Evolutionary conservation across 495 filamentous ascomycete genomes (phyloP), one percentile per base, ranked within the genome.

Genomic region (Daldinia caldariorum): DNA sequence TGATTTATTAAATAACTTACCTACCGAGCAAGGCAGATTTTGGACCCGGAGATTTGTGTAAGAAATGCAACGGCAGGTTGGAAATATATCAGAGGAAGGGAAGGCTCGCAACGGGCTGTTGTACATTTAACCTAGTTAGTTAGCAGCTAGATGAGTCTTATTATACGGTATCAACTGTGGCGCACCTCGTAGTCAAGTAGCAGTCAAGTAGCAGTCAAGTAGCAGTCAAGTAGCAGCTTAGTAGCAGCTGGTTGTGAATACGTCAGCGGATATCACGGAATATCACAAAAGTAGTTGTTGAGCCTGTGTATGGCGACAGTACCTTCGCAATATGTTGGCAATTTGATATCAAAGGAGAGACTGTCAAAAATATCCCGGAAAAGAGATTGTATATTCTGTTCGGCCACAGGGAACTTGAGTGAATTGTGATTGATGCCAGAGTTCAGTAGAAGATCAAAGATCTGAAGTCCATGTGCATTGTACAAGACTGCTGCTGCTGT

Each of bases 1-100:
- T 66, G 58, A 18, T 41, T 18, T 18, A 50, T 54, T 26, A 26
- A 71, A n/a, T n/a, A n/a, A n/a, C n/a, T n/a, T n/a, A n/a, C n/a
- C n/a, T 66, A 59, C 29, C 47, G 47, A 57, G 53, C 62, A 58
- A 66, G 67, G 67, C 67, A 37, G 49, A 66, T 70, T 70, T 61
- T 47, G 12, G 43, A 26, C 34, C 58, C 3, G 35, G 41, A 65
- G 35, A n/a, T 51, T 70, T 45, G 67, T 57, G 16, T 45, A 35
- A 38, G 29, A 31, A 47, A 47, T 57, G 29, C 50, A 60, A 53
- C 12, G 29, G 39, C 32, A 45, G 34, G 43, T 10, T 35, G 34
- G 6, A 45, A 51, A 66, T 59, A 32, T 54, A 41, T 50, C 39
- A 56, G n/a, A 58, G 41, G 26, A 26, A 26, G 26, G 26, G 56